These are phyloP conservation scores for Scytalidium lignicola DNA, from an alignment of 2,329 filamentous ascomycete genomes.

Conservation along the genomic window DNA sequence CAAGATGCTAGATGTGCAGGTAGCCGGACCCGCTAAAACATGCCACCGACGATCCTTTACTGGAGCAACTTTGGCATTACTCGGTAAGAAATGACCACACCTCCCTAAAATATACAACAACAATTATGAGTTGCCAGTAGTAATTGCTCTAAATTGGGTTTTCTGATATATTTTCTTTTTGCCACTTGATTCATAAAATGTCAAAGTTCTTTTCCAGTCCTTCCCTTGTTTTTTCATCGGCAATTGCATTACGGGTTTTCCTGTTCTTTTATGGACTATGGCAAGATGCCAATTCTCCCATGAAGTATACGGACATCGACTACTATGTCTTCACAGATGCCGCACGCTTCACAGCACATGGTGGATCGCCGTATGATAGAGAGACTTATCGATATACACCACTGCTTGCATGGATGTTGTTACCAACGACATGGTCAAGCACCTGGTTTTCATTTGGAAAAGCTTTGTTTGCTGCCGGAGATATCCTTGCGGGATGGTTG, in stretches of 20 bases:
- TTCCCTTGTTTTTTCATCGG: conserved; percentile 48
- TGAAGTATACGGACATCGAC: conserved; percentile 99
- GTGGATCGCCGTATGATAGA: conserved; percentile 72
- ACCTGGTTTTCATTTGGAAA: conserved; percentile 78
- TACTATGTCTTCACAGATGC: conserved; percentile 98
- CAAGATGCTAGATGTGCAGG: background rate
- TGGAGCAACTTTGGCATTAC: background rate
- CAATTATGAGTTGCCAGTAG: background rate
- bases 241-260: conserved; percentile 60
- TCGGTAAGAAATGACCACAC: background rate
- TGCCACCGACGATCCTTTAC: background rate
- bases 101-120: background rate
- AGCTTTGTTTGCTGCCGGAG: conserved; percentile 74
- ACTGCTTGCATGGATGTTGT: conserved; percentile 82
- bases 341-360: conserved; percentile 65
- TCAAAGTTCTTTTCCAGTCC: conserved; percentile 26
- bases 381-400: conserved; percentile 98
- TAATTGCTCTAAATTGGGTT: background rate
- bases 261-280: conserved; percentile 86
- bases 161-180: background rate
- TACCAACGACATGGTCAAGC: conserved; percentile 63
- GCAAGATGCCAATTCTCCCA: conserved; percentile 84
- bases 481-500: conserved; percentile 79
- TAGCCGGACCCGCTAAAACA: background rate
- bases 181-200: conserved; percentile 8